Conservation (phyloP, 805 yeast genomes). For the Starmerella tilneyi region DNA sequence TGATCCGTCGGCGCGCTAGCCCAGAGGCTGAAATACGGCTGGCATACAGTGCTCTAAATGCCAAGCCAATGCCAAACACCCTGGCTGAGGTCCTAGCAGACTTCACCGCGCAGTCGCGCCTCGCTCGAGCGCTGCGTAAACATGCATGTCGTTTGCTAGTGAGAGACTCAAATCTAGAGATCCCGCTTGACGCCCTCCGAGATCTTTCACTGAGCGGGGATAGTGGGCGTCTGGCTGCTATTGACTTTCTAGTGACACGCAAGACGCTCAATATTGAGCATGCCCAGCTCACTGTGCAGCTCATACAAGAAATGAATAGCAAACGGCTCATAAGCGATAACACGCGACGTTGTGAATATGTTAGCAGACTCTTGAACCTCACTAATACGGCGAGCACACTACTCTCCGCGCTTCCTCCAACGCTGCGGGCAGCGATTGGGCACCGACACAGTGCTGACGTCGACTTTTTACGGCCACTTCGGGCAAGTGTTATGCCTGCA, state of each 20-base stretch:
- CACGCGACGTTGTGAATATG: background rate
- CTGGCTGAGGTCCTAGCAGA: background rate
- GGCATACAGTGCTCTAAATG: background rate
- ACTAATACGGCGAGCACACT: background rate
- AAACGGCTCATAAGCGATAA: background rate
- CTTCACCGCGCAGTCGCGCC: background rate
- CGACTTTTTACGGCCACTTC: background rate
- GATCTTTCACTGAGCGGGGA: background rate
- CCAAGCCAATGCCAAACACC: background rate
- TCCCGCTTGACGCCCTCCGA: background rate
- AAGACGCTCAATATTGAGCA: background rate
- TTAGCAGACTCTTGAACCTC: background rate
- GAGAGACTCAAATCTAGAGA: background rate
- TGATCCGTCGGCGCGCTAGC: background rate
- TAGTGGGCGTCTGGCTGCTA: constrained; percentile 7
- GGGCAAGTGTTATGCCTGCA: background rate
- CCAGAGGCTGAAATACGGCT: background rate
- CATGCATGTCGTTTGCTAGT: background rate
- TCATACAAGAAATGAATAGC: background rate
- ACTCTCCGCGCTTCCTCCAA: background rate
- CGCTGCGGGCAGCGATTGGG: background rate
- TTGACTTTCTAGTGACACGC: constrained; percentile 7
- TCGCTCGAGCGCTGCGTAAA: background rate
- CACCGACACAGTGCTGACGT: no score
- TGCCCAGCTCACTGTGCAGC: background rate